These are phyloP conservation scores for Talaromyces islandicus DNA, from an alignment of 2,329 filamentous ascomycete species.

Conservation along the genomic window DNA sequence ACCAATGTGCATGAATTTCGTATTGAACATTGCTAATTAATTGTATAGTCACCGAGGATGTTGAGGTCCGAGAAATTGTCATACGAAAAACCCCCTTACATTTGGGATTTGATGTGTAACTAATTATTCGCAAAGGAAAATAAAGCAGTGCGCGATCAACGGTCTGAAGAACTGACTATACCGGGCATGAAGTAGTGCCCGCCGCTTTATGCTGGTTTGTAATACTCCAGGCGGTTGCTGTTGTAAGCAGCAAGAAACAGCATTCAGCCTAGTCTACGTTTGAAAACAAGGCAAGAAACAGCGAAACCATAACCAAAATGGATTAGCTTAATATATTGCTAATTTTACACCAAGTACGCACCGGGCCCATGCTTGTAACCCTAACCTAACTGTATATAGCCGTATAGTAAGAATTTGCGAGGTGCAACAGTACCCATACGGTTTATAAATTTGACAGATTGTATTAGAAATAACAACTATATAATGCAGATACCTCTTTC, in stretches of 20 bases:
- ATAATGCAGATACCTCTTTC: too few relatives aligned
- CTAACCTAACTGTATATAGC: not conserved
- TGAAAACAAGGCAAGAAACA: not conserved
- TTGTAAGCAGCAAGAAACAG: too few relatives aligned
- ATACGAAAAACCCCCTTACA: too few relatives aligned
- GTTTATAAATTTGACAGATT: not conserved
- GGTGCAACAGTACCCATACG: not conserved
- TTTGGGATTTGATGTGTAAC: too few relatives aligned
- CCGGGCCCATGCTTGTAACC: not conserved
- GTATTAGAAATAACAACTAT: too few relatives aligned
- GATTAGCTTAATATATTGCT: not conserved
- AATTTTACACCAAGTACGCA: not conserved
- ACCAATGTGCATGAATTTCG: not conserved
- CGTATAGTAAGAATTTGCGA: not conserved
- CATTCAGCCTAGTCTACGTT: not conserved
- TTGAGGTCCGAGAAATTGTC: too few relatives aligned
- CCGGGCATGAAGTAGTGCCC: too few relatives aligned
- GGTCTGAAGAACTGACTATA: too few relatives aligned
- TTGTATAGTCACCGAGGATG: too few relatives aligned
- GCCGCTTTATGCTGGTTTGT: not conserved
- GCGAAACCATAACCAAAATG: not conserved
- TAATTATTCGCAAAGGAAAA: too few relatives aligned
- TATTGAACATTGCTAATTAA: not conserved
- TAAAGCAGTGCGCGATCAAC: too few relatives aligned
- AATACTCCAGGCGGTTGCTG: not conserved